Base-by-base conservation (phyloP, 257 asterid species). In the Plectranthus barbatus region DNA sequence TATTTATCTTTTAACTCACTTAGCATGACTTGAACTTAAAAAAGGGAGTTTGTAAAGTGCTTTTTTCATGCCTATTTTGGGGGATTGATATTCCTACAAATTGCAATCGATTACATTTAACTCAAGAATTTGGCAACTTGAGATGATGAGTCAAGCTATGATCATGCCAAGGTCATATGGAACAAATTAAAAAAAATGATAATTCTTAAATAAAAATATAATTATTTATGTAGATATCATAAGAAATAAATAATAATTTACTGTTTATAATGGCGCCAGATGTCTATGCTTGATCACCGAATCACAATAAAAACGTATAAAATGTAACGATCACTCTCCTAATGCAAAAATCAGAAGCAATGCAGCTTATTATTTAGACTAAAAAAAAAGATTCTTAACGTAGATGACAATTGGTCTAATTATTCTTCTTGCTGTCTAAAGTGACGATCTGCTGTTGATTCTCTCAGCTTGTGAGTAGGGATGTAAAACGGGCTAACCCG, bases 381-480 rank as follows among this genome's bases (percentile, higher is more conserved):
- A 48, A 20, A 9, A 3, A 47, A 52, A 45, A 31, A 72, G 50
- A 75, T 72, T 76, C 69, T 72, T 71, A 55, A 68, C 67, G 44
- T 68, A 50, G 47, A 41, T 55, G 53, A 57, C 10, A 44, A 48
- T 19, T 56, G 64, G 62, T 74, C 74, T 62, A 31, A 62, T 48
- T 62, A 62, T 68, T 74, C 71, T 46, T 12, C 20, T 34, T 57
- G 79, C 69, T 66, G 76, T 57, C 64, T 55, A 66, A 60, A 71
- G 74, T 56, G 33, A 54, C 36, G 72, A 58, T 68, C 4, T 44
- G 75, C 56, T 56, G 67, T 62, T 39, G 66, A n/a, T n/a, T n/a
- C n/a, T n/a, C n/a, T n/a, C n/a, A n/a, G n/a, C n/a, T n/a, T n/a
- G n/a, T n/a, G n/a, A n/a, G n/a, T n/a, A n/a, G n/a, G n/a, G n/a